Evolutionary conservation across 2,329 filamentous ascomycete genomes (phyloP).

Genomic region (Exophiala mesophila): DNA sequence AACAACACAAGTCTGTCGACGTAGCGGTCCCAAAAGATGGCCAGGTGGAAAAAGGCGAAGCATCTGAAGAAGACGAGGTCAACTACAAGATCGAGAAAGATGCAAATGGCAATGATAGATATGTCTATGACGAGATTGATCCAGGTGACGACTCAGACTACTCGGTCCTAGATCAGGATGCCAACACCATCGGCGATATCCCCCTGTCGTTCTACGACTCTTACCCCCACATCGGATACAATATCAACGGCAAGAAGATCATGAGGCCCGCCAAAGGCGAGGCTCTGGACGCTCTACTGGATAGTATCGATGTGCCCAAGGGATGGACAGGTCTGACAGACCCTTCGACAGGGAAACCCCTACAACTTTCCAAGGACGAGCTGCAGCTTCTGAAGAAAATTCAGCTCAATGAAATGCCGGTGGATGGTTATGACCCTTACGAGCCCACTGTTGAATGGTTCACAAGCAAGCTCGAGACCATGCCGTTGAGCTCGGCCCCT

Average conservation of each 20-base stretch:
- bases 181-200: slow-evolving; percentile 94
- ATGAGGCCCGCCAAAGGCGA: slow-evolving; percentile 92
- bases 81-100: slow-evolving; percentile 66
- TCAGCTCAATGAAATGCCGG: slow-evolving; percentile 80
- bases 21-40: not conserved
- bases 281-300: slow-evolving; percentile 84
- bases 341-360: slow-evolving; percentile 84
- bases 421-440: slow-evolving; percentile 89
- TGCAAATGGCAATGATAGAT: slow-evolving; percentile 84
- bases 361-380: slow-evolving; percentile 82
- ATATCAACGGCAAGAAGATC: slow-evolving; percentile 98
- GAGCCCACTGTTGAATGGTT: slow-evolving; percentile 94
- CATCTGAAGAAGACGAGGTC: slow-evolving; percentile 37
- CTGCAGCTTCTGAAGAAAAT: slow-evolving; percentile 82
- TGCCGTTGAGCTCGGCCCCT: slow-evolving; percentile 90
- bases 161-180: slow-evolving; percentile 70
- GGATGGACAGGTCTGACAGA: slow-evolving; percentile 97
- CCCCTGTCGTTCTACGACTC: slow-evolving; percentile 92
- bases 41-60: slow-evolving; percentile 19
- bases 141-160: slow-evolving; percentile 96
- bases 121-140: slow-evolving; percentile 89
- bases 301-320: slow-evolving; percentile 94
- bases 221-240: slow-evolving; percentile 96
- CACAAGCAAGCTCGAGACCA: slow-evolving; percentile 80
- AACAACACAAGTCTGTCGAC: not conserved